Percentiles rank a stretch among this genome's conserved stretches.
These are phyloP conservation scores for Xylariaceae sp. DNA, from an alignment of 2,329 filamentous ascomycete species.

Conservation along the genomic window DNA sequence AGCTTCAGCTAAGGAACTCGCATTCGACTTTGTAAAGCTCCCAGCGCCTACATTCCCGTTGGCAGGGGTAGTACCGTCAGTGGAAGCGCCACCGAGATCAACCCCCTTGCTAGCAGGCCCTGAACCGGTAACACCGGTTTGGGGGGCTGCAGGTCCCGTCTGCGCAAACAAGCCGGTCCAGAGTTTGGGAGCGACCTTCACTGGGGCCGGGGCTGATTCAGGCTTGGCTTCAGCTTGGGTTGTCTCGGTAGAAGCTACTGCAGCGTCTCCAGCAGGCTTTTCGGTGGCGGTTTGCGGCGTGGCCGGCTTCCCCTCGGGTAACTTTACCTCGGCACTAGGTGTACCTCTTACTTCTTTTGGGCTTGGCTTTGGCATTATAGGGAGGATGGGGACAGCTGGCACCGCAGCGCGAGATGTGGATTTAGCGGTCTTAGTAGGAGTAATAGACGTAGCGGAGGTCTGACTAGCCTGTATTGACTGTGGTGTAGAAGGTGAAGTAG, in stretches of 20 bases:
- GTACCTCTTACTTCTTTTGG: conserved; percentile 36
- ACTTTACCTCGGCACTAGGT: conserved; percentile 23
- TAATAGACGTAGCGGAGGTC: conserved; percentile 25
- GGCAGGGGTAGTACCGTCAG: conserved; percentile 25
- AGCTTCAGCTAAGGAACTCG: conserved; percentile 58
- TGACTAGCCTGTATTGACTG: conserved; percentile 35
- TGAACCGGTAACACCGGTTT: conserved; percentile 32
- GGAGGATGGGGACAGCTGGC: conserved; percentile 50
- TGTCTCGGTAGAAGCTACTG: conserved; percentile 15
- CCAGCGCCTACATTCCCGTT: conserved; percentile 33
- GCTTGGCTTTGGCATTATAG: conserved; percentile 47
- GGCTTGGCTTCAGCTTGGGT: conserved; percentile 30
- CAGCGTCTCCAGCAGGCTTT: conserved; percentile 16
- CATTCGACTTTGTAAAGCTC: conserved; percentile 48
- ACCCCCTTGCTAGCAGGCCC: conserved; percentile 25
- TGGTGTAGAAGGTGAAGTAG: conserved; percentile 42
- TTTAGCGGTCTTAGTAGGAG: conserved; percentile 36
- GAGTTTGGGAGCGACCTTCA: conserved; percentile 41
- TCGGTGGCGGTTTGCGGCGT: conserved; percentile 9
- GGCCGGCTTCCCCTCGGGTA: conserved; percentile 27
- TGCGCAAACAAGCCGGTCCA: conserved; percentile 45
- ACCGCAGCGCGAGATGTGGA: conserved; percentile 40
- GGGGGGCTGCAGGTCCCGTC: conserved; percentile 23
- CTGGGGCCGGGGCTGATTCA: conserved; percentile 32
- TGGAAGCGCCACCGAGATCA: conserved; percentile 29